Evolutionary conservation across 495 filamentous ascomycete species (phyloP), one percentile per base, ranked within the genome.

Genomic region (Talaromyces trachyspermus): DNA sequence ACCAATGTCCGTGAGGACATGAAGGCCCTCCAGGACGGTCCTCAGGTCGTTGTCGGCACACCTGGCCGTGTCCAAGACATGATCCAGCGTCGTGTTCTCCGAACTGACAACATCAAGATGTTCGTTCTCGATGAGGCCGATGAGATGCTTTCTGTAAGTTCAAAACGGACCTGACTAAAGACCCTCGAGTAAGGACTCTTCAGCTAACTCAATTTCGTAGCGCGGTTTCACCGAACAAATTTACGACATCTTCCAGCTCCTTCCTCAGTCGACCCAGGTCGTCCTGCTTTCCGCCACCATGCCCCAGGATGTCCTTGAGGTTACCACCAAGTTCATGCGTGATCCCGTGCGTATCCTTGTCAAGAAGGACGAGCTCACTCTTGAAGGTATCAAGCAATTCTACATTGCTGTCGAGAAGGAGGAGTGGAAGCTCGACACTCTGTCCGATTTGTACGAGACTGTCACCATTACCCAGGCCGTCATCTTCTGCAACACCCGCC

Each of bases 361-460:
- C 73, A 98, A 98, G 85, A 91, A 92, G 77, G 94, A 89, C 64
- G 92, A 98, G 68, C 80, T 98, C 68, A 98, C 92, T 56, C 86
- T 98, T 46, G 92, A 98, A 71, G 92, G 92, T 81, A 85, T 98
- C 63, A 98, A 98, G 81, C 92, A 98, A 63, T 98, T 95, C 80
- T 98, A 95, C 77, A 98, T 98, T 68, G 92, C 92, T 50, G 92
- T 98, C 43, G 92, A 98, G 77, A 97, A 98, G 80, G 92, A 98
- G 66, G 92, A 97, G 61, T 98, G 94, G 94, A 98, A 98, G 75
- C 84, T 98, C 53, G 92, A 98, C 70, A 98, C 92, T 37, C 88
- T 98, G 24, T 97, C 87, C 61, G 92, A 98, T 70, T 74, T 98
- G 49, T 98, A 98, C 79, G 92, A 98, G 69, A 98, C 92, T 25